A percentile compares a stretch with the other conserved stretches of the same genome.
Evolutionary conservation across 2,329 filamentous ascomycete genomes (phyloP).

Genomic region (Rosellinia necatrix): DNA sequence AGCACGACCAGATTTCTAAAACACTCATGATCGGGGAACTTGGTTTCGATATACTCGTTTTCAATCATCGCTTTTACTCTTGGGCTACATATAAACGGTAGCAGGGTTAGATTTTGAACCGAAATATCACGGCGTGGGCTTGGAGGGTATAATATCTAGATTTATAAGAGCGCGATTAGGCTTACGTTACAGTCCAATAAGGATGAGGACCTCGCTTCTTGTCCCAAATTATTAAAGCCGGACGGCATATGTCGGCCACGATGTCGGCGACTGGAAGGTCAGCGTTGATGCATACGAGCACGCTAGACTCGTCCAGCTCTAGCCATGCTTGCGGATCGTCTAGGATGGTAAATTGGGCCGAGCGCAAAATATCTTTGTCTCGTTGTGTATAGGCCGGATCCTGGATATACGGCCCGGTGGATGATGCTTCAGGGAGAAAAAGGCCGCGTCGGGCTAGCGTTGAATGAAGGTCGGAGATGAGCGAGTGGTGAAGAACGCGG

Average conservation of each 20-base stretch:
- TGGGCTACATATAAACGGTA: conserved; percentile 3
- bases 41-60: conserved; percentile 17
- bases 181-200: conserved; percentile 4
- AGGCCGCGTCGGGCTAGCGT: conserved; percentile 2
- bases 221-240: conserved; percentile 19
- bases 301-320: conserved; percentile 25
- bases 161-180: conserved; percentile 1
- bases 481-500: conserved; percentile 20
- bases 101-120: conserved; percentile 12
- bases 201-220: conserved; percentile 2
- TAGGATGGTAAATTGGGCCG: conserved; percentile 23
- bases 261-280: conserved; percentile 25
- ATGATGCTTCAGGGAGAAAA: conserved; percentile 5
- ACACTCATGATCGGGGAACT: conserved; percentile 16
- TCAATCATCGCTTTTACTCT: conserved; percentile 18
- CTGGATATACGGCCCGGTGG: conserved; percentile 18
- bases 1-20: conserved; percentile 12
- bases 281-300: conserved; percentile 26
- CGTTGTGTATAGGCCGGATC: conserved; percentile 24
- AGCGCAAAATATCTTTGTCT: conserved; percentile 22
- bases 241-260: conserved; percentile 26
- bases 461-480: conserved; percentile 22
- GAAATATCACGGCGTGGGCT: background rate
- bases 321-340: conserved; percentile 29
- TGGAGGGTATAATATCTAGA: background rate